Evolutionary conservation across 352 stramenopile genomes (phyloP).

Genomic region (Globisporangium uncinulatum): DNA sequence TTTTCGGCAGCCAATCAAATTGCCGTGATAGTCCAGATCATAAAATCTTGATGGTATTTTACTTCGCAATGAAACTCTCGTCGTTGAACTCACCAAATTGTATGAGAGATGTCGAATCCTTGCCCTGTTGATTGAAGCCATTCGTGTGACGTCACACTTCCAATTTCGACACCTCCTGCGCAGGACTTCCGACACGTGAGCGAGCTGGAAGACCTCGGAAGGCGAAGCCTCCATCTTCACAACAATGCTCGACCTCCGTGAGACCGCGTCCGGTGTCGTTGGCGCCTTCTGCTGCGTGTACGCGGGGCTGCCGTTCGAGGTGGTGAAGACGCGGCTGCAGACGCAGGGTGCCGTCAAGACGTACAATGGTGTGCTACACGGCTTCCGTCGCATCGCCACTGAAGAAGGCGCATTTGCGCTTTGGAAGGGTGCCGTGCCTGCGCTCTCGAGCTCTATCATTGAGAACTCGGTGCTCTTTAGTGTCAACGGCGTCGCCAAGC

Average conservation of each 20-base stretch:
- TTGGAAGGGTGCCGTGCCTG: constrained; percentile 86
- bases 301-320: constrained; percentile 82
- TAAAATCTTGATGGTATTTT: not conserved
- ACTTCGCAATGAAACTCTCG: not conserved
- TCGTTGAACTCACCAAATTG: not conserved
- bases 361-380: constrained; percentile 62
- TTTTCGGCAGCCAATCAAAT: not conserved
- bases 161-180: constrained; percentile 7
- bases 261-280: constrained; percentile 69
- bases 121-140: not conserved
- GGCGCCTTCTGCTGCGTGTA: constrained; percentile 83
- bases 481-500: constrained; percentile 75
- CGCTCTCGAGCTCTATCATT: constrained; percentile 83
- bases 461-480: constrained; percentile 90
- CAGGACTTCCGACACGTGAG: constrained; percentile 10
- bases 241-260: constrained; percentile 64
- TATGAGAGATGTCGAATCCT: not conserved
- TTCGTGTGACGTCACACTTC: not conserved
- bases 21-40: not conserved
- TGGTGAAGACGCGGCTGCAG: constrained; percentile 83
- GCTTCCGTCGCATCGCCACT: constrained; percentile 61
- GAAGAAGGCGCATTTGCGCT: constrained; percentile 70
- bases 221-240: not conserved
- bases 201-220: constrained; percentile 1
- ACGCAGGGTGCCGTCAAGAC: constrained; percentile 55